Evolutionary conservation across 148 eudicot genomes (phyloP).

Genomic region (Diospyros lotus): DNA sequence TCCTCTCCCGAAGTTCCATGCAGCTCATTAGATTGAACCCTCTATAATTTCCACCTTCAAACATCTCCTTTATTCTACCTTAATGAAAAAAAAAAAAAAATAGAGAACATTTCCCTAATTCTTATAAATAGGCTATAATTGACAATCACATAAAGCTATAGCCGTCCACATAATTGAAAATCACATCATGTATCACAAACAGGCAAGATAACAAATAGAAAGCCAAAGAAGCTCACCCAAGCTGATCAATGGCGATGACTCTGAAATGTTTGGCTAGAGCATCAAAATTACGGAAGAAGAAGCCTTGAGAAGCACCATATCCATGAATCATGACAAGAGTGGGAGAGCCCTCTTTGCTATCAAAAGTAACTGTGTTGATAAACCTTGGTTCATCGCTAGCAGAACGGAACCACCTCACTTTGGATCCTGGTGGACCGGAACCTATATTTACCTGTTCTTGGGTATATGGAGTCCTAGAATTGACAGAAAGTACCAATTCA

Average conservation of each 20-base stretch:
- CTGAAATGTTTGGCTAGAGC: slow-evolving; percentile 68
- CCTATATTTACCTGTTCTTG: slow-evolving; percentile 87
- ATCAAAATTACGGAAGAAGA: slow-evolving; percentile 95
- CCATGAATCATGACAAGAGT: slow-evolving; percentile 98
- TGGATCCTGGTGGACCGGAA: slow-evolving; percentile 88
- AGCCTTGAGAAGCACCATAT: slow-evolving; percentile 95
- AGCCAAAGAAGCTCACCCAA: slow-evolving; percentile 48
- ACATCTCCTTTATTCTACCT: no score
- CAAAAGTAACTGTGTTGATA: slow-evolving; percentile 84
- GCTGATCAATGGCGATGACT: slow-evolving; percentile 95
- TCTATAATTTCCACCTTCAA: no score
- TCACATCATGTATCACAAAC: no score
- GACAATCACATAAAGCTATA: neutral
- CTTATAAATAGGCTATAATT: no score
- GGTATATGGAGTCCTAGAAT: slow-evolving; percentile 62
- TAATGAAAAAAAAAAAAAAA: no score
- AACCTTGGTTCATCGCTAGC: slow-evolving; percentile 74
- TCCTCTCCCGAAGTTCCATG: no score
- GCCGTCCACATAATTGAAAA: neutral
- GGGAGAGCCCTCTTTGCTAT: slow-evolving; percentile 62
- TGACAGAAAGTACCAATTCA: slow-evolving; percentile 13
- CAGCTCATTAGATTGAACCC: no score
- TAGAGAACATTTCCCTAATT: no score
- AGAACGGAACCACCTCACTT: slow-evolving; percentile 93
- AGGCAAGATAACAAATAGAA: no score